Percentiles rank a stretch among this genome's conserved stretches.
Evolutionary conservation across 805 yeast species (phyloP).

Genomic region (Wickerhamiella musiphila): DNA sequence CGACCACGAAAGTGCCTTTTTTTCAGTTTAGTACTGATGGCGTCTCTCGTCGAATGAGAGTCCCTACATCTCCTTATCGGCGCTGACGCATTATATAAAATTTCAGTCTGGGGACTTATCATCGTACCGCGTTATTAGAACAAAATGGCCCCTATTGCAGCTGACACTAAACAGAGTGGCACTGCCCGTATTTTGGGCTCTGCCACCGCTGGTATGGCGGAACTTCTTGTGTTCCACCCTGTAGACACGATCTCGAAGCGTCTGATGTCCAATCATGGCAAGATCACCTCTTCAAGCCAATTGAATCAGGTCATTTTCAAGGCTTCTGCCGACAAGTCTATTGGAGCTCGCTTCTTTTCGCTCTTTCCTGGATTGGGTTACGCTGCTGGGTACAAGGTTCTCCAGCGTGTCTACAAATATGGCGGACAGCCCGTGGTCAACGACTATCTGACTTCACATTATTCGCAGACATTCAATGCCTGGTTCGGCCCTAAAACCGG

Average conservation of each 20-base stretch:
- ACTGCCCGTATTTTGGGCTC: slow-evolving; percentile 85
- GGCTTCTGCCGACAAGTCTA: slow-evolving; percentile 55
- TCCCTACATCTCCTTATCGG: too few species aligned
- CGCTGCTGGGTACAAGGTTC: slow-evolving; percentile 90
- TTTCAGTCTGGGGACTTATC: too few species aligned
- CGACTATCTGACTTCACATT: slow-evolving; percentile 69
- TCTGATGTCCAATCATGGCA: slow-evolving; percentile 72
- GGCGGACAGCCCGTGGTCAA: slow-evolving; percentile 99
- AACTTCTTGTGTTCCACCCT: slow-evolving; percentile 94
- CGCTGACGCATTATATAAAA: too few species aligned
- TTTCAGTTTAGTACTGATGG: too few species aligned
- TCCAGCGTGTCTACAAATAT: slow-evolving; percentile 95
- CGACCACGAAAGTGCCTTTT: too few species aligned
- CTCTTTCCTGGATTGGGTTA: slow-evolving; percentile 96
- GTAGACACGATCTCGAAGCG: slow-evolving; percentile 94
- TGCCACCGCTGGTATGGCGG: slow-evolving; percentile 96
- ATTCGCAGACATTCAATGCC: slow-evolving; percentile 49
- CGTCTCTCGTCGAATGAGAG: too few species aligned
- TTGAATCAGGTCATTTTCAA: slow-evolving; percentile 78
- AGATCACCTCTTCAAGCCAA: slow-evolving; percentile 45
- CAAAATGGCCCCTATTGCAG: slow-evolving; percentile 17
- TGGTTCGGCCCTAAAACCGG: slow-evolving; percentile 87
- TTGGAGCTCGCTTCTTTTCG: slow-evolving; percentile 57
- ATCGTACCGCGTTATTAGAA: too few species aligned
- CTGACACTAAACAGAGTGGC: slow-evolving; percentile 70